Percentiles rank a stretch among this genome's conserved stretches.
Evolutionary conservation across 768 basidiomycete genomes (phyloP).

Genomic region (Amanita polypyramis): DNA sequence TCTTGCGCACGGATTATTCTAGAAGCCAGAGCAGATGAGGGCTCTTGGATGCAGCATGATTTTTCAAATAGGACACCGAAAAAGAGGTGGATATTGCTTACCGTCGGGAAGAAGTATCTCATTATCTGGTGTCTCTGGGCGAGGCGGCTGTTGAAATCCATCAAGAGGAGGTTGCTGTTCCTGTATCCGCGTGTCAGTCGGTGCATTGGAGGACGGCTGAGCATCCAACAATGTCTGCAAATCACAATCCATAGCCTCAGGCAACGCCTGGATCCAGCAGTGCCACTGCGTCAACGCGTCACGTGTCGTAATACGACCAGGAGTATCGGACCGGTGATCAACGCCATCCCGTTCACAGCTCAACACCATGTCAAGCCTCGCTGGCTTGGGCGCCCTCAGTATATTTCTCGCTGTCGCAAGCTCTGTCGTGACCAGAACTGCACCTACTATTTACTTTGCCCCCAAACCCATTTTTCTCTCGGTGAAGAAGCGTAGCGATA

Average conservation of each 20-base stretch:
- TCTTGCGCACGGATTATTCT: conserved; percentile 59
- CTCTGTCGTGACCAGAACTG: conserved; percentile 12
- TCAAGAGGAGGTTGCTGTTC: not conserved
- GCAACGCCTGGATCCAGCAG: not conserved
- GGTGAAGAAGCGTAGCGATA: conserved; percentile 21
- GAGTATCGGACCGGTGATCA: not conserved
- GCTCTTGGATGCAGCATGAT: conserved; percentile 33
- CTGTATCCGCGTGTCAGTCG: not conserved
- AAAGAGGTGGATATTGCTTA: conserved; percentile 22
- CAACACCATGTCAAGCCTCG: conserved; percentile 16
- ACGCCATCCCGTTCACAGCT: not conserved
- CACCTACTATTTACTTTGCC: conserved; percentile 28
- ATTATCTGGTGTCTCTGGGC: conserved; percentile 39
- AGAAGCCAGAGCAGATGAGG: conserved; percentile 55
- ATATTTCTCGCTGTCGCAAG: conserved; percentile 21
- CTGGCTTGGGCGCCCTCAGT: conserved; percentile 24
- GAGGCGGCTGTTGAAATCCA: conserved; percentile 19
- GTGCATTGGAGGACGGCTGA: not conserved
- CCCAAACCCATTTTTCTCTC: conserved; percentile 24
- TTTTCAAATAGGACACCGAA: conserved; percentile 3
- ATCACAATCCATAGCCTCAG: not conserved
- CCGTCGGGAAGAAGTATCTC: conserved; percentile 33
- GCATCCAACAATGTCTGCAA: not conserved
- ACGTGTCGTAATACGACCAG: not conserved
- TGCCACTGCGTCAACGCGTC: not conserved